These are phyloP conservation scores for Malbranchea cinnamomea DNA, from an alignment of 2,329 filamentous ascomycete species.

Conservation along the genomic window DNA sequence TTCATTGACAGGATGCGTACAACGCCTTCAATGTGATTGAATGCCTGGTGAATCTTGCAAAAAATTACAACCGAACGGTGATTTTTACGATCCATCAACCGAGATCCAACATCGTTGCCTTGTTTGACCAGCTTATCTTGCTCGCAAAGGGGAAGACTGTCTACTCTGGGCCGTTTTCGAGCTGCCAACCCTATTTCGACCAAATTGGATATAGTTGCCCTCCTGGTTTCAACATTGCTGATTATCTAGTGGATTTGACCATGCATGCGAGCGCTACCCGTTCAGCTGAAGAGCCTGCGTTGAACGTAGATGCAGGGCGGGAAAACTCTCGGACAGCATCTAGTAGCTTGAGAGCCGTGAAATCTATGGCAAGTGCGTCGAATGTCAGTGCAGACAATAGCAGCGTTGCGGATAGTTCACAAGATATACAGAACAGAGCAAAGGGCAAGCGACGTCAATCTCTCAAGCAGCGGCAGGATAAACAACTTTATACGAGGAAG, in stretches of 20 bases:
- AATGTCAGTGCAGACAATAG: conserved; percentile 56
- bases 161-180: conserved; percentile 79
- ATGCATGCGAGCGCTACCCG: conserved; percentile 69
- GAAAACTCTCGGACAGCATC: conserved; percentile 58
- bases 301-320: conserved; percentile 43
- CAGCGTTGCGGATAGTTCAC: conserved; percentile 40
- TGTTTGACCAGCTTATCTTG: conserved; percentile 88
- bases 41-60: conserved; percentile 84
- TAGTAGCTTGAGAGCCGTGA: conserved; percentile 76
- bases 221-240: conserved; percentile 94
- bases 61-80: conserved; percentile 91
- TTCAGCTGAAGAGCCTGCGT: conserved; percentile 41
- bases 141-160: conserved; percentile 80
- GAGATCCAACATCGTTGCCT: conserved; percentile 90
- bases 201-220: conserved; percentile 83
- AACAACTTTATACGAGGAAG: conserved; percentile 77
- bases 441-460: conserved; percentile 62
- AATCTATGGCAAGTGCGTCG: conserved; percentile 76
- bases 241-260: conserved; percentile 91
- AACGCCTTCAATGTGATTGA: conserved; percentile 98
- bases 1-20: conserved; percentile 52
- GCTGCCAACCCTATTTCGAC: conserved; percentile 87
- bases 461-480: conserved; percentile 71
- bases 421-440: conserved; percentile 49
- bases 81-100: conserved; percentile 98